Base-by-base conservation (phyloP, 2,329 filamentous ascomycete genomes). In the Scytalidium lignicola region DNA sequence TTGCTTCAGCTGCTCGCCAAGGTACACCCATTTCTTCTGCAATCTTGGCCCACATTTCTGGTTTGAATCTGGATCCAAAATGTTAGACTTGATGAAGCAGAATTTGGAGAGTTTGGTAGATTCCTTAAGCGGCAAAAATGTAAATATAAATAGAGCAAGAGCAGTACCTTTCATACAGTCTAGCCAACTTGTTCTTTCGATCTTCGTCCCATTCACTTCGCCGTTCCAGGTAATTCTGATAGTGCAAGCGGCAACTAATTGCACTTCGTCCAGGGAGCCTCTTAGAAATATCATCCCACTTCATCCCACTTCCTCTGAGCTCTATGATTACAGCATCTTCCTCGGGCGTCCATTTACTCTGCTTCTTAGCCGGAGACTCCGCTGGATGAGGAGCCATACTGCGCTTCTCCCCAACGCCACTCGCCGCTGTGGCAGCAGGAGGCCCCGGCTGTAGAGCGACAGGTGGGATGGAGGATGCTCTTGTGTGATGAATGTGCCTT, bases 261-360 rank as follows among this genome's bases (percentile, higher is more conserved):
- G 90, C 86, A 69, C 90, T 96, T 59, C 93, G 82, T 54, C 92
- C 92, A 2, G 90, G 91, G 44, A 97, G 74, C 48, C 86, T 82
- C 72, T 92, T 95, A 54, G 90, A 95, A 61, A 97, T 96, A 68
- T 97, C 92, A 65, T 97, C 92, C 93, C 92, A 97, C 66, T 97
- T 97, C 90, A 96, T 96, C 8, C 89, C 88, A 59, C 85, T 85
- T 32, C 90, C 89, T 50, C 92, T 83, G 54, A 97, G 79, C 67
- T 95, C 88, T 61, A 96, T 96, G 60, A 96, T 96, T 44, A 93
- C 74, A n/a, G 87, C 82, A 68, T 97, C 90, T 67, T 97, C 92
- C 54, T 96, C 90, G 1, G 86, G 77, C 4, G 89, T 95, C 93
- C 93, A 97, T 70, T 97, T 97, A 65, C 89, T 95, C 68, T 96